Evolutionary conservation across 257 asterid genomes (phyloP), one percentile per base, ranked within the genome.

Genomic region (Perilla frutescens): DNA sequence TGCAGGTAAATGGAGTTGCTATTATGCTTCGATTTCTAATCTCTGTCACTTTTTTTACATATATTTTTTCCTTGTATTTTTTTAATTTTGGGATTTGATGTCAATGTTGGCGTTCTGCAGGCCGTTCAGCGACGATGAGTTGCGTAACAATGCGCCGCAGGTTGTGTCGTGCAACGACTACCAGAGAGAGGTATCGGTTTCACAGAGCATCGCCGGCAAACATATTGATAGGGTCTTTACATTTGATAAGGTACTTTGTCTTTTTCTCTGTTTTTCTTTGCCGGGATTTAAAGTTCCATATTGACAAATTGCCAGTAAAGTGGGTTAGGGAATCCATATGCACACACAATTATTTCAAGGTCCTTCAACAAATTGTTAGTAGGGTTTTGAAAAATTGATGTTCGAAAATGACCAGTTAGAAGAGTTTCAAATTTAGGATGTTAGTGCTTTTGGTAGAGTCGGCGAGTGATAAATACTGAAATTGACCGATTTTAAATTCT

Each of bases 141-240:
- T 89, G 80, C 80, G 90, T 75, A 90, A 68, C 79, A 91, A 94
- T 48, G 98, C 96, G 10, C 97, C 98, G 6, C 96, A 89, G 82
- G 97, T 94, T n/a, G 85, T 94, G 65, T 82, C 93, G 31, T 94
- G 99, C 68, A 87, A 89, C 61, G 99, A 94, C 4, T 87, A 80
- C 79, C 85, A 81, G 75, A 81, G 91, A 68, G 99, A 95, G 81
- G 99, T 95, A 0, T 67, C 89, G 0, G 94, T 95, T 3, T 87
- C 97, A 2, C 99, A 95, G 75, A 90, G 71, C 68, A 89, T 94
- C 49, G 97, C 99, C 14, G 97, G 94, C 4, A 94, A 94, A 81
- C 98, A 91, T 14, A 77, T 90, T 4, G 98, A 92, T 74, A 84
- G 96, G 81, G 89, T 89, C 66, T 94, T 94, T 68, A 87, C 89